phyloP scores from a whole-genome alignment of 768 basidiomycete species.

The Pluteus cervinus region DNA sequence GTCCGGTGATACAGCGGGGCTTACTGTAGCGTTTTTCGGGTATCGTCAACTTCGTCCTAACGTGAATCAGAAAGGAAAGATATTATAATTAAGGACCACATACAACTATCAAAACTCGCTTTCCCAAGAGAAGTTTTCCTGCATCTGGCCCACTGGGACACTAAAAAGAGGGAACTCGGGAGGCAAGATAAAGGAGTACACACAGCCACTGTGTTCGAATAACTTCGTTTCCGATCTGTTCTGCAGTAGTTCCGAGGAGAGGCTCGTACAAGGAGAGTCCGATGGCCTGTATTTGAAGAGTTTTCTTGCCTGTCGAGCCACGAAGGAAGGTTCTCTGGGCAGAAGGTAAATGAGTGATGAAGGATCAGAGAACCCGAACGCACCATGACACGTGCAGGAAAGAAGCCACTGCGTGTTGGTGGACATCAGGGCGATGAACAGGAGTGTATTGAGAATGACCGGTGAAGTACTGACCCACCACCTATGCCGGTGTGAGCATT shows the following conservation, averaged over 20 bases:
- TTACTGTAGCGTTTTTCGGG: slow-evolving; percentile 83
- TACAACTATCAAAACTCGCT: slow-evolving; percentile 78
- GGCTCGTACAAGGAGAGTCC: slow-evolving; percentile 94
- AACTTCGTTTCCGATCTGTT: slow-evolving; percentile 79
- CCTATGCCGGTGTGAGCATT: slow-evolving; percentile 40
- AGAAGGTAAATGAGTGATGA: slow-evolving; percentile 3
- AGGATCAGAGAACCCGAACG: slow-evolving; percentile 4
- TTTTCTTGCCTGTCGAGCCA: slow-evolving; percentile 58
- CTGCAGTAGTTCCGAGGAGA: slow-evolving; percentile 64
- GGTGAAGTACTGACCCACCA: slow-evolving; percentile 61
- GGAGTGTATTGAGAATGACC: slow-evolving; percentile 10
- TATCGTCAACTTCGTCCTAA: slow-evolving; percentile 86
- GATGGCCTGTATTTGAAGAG: slow-evolving; percentile 93
- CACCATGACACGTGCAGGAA: slow-evolving; percentile 90
- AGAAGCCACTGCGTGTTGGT: slow-evolving; percentile 83
- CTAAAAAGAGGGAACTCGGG: slow-evolving; percentile 6
- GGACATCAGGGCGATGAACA: slow-evolving; percentile 4
- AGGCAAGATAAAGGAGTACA: slow-evolving; percentile 19
- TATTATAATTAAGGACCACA: slow-evolving; percentile 20
- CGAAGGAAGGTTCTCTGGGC: slow-evolving; percentile 79
- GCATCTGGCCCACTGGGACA: slow-evolving; percentile 53
- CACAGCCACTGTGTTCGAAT: slow-evolving; percentile 96
- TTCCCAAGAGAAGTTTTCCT: slow-evolving; percentile 69
- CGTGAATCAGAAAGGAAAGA: background rate
- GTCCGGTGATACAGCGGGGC: slow-evolving; percentile 15